Evolutionary conservation across 129 eudicot species (phyloP), one percentile per base, ranked within the genome.

Genomic region (Solidago caesia): DNA sequence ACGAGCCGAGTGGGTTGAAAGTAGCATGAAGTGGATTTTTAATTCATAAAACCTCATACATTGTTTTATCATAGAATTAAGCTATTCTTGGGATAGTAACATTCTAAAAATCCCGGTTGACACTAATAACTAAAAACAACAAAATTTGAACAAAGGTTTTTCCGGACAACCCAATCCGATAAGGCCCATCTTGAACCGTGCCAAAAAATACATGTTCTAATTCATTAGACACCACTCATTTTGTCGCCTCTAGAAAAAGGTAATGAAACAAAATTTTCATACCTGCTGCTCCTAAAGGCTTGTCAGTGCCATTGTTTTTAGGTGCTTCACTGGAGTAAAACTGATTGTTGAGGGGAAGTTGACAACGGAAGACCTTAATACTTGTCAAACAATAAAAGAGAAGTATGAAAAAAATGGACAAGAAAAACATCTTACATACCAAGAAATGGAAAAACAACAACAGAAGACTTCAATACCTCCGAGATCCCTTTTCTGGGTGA

Each of bases 361-460:
- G 98, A 73, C 91, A 85, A 75, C 98, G 91, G 16, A 88, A 87
- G 64, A 88, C 96, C 96, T 94, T 90, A 73, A 94, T 84, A 76
- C 97, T 94, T 57, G 70, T 39, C 44, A 64, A 51, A 41, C 7
- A 59, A 75, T 62, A 72, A 43, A 74, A 67, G 39, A 33, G 39
- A 64, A 52, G 45, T 25, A 52, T 61, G 65, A 48, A 69, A 60
- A 21, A 27, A 7, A 13, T 2, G 66, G 29, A 52, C 33, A 64
- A 43, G 11, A 10, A 73, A 27, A 39, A 7, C 29, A 73, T 25
- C 16, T 43, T 49, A 44, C 47, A 44, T 46, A 13, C 44, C 7
- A 43, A 71, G 27, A 43, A 49, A 41, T 5, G 49, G 59, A 51
- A 43, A 33, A 13, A 9, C 48, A 49, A 13, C 61, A 47, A 67